These are phyloP conservation scores for Corymbia calophylla DNA, from an alignment of 441 rosid genomes.

Conservation along the genomic window DNA sequence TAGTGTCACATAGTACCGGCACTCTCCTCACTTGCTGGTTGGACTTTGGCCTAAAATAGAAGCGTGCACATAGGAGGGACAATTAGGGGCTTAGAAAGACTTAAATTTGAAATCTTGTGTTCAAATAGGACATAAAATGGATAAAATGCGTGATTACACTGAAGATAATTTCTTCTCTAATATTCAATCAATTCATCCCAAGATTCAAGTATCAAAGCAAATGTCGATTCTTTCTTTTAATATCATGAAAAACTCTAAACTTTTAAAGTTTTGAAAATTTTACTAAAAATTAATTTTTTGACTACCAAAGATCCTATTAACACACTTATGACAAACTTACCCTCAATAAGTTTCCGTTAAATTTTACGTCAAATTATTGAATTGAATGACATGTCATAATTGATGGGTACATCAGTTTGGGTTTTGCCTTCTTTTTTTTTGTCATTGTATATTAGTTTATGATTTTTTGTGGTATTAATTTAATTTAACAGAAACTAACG, in stretches of 20 bases:
- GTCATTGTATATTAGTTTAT: too few relatives aligned
- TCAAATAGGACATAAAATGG: background rate
- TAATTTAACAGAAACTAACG: accelerated
- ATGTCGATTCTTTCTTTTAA: background rate
- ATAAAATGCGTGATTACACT: accelerated
- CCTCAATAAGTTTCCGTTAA: accelerated
- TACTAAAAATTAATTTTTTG: too few relatives aligned
- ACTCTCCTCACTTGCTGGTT: background rate
- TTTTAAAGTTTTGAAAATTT: too few relatives aligned
- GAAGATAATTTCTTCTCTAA: background rate
- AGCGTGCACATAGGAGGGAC: accelerated
- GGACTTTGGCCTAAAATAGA: background rate
- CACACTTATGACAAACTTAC: too few relatives aligned
- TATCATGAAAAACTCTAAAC: too few relatives aligned
- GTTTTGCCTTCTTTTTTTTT: too few relatives aligned
- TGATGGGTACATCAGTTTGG: accelerated
- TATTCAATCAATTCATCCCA: background rate
- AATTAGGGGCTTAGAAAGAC: background rate
- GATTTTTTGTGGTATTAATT: too few relatives aligned
- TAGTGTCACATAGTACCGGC: background rate
- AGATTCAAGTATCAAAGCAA: background rate
- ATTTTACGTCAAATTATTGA: accelerated
- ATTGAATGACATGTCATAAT: too few relatives aligned
- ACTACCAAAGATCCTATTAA: accelerated
- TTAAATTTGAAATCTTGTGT: background rate